A percentile compares a stretch with the other conserved stretches of the same genome.
phyloP scores from a whole-genome alignment of 31 red algal genomes.

The Asparagopsis taxiformis region DNA sequence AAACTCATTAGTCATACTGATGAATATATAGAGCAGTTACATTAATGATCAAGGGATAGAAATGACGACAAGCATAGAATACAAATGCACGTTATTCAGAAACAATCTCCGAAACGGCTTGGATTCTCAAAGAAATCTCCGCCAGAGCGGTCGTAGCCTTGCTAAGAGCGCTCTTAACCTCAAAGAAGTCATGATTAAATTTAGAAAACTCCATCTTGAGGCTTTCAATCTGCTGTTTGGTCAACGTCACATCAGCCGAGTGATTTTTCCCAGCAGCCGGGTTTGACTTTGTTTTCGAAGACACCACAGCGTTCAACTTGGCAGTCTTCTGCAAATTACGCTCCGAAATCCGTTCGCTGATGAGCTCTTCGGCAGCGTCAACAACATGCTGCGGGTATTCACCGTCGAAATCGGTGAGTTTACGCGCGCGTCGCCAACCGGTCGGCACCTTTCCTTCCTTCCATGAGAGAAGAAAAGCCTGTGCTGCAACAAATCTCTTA shows the following conservation, averaged over 20 bases:
- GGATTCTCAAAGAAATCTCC: slow-evolving; percentile 58
- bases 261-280: not conserved
- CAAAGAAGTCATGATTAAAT: slow-evolving; percentile 61
- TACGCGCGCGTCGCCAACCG: slow-evolving; percentile 54
- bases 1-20: too few relatives aligned
- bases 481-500: slow-evolving; percentile 72
- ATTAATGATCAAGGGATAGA: too few relatives aligned
- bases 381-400: slow-evolving; percentile 57
- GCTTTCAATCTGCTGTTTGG: not conserved
- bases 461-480: slow-evolving; percentile 77
- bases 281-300: slow-evolving; percentile 11
- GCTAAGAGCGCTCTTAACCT: slow-evolving; percentile 52
- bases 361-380: slow-evolving; percentile 49
- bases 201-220: slow-evolving; percentile 50
- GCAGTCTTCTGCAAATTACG: slow-evolving; percentile 55
- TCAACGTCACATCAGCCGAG: not conserved
- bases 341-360: slow-evolving; percentile 38
- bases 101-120: slow-evolving; percentile 59
- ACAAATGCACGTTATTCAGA: slow-evolving; percentile 16
- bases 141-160: slow-evolving; percentile 54
- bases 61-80: too few relatives aligned
- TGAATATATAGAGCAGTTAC: too few relatives aligned
- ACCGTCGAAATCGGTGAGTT: slow-evolving; percentile 59
- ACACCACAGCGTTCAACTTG: slow-evolving; percentile 35
- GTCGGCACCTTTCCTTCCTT: slow-evolving; percentile 76